Evolutionary conservation across 1,139 yeast species (phyloP), one percentile per base, ranked within the genome.

Genomic region (Hanseniaspora uvarum): DNA sequence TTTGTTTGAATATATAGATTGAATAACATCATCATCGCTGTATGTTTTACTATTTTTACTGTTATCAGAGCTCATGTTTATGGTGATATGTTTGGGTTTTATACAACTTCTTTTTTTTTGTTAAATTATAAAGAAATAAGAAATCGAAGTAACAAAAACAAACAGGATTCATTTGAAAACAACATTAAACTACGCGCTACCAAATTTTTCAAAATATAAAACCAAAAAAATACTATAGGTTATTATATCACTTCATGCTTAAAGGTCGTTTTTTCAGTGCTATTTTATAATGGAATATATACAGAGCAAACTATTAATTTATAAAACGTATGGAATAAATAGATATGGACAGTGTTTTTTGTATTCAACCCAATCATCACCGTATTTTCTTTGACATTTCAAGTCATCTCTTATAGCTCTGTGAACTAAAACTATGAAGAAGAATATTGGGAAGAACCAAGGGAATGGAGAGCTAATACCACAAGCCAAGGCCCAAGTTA

Each of bases 381-480:
- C 97, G 65, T 92, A 92, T 73, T 92, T 92, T 68, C 72, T 76
- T 61, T 75, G 77, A 69, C 96, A 87, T 70, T 92, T 87, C 61
- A 80, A 77, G 60, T 81, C 78, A 71, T 92, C 98, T 71, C 98
- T 83, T 59, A 73, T 68, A 38, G 95, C 88, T 70, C 98, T 83
- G 70, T 92, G 98, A 52, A 83, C 70, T 67, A 92, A 79, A 59
- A 88, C 96, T 62, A 83, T 73, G 59, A 88, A 78, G 78, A 88
- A 92, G 73, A 92, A 92, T 37, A 75, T 72, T 2, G 98, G 97
- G 79, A 85, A 92, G 71, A 92, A 92, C 92, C 95, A 92, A 46
- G 96, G 96, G 73, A 92, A 79, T 52, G 92, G 86, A 5, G 95
- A 85, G 41, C 73, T 75, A 68, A 82, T 80, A 1, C 98, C 98